These are phyloP conservation scores for Salisapilia sapeloensis DNA, from an alignment of 352 stramenopile species.

Conservation along the genomic window DNA sequence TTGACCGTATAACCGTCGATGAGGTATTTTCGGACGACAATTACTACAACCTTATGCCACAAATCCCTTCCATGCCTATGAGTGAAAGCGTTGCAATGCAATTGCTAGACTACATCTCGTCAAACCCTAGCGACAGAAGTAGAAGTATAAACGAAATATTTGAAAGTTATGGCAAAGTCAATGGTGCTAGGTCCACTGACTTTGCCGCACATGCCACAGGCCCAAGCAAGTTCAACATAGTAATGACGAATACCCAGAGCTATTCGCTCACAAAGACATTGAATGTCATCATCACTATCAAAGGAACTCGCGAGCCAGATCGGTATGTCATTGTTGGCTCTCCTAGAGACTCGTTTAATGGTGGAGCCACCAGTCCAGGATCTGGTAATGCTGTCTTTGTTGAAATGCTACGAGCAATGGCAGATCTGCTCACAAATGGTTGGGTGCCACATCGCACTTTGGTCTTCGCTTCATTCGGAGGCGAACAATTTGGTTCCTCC, in stretches of 20 bases:
- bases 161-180: constrained; percentile 11
- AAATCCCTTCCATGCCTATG: constrained; percentile 53
- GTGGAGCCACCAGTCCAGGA: constrained; percentile 35
- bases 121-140: constrained; percentile 6
- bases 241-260: constrained; percentile 46
- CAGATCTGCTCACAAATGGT: constrained; percentile 35
- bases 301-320: constrained; percentile 49
- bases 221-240: constrained; percentile 10
- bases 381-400: constrained; percentile 70
- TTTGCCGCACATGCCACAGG: constrained; percentile 8
- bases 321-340: constrained; percentile 63
- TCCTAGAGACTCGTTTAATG: constrained; percentile 46
- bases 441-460: constrained; percentile 68
- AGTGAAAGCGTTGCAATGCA: constrained; percentile 34
- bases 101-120: constrained; percentile 12
- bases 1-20: constrained; percentile 55
- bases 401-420: constrained; percentile 41
- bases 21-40: constrained; percentile 68
- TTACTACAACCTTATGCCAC: constrained; percentile 66
- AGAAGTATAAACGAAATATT: constrained; percentile 29
- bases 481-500: constrained; percentile 61
- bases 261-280: constrained; percentile 56
- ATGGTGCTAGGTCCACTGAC: constrained; percentile 7
- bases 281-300: constrained; percentile 63
- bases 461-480: constrained; percentile 58